These are phyloP conservation scores for Ascochyta pisi DNA, from an alignment of 2,329 filamentous ascomycete genomes.

Conservation along the genomic window DNA sequence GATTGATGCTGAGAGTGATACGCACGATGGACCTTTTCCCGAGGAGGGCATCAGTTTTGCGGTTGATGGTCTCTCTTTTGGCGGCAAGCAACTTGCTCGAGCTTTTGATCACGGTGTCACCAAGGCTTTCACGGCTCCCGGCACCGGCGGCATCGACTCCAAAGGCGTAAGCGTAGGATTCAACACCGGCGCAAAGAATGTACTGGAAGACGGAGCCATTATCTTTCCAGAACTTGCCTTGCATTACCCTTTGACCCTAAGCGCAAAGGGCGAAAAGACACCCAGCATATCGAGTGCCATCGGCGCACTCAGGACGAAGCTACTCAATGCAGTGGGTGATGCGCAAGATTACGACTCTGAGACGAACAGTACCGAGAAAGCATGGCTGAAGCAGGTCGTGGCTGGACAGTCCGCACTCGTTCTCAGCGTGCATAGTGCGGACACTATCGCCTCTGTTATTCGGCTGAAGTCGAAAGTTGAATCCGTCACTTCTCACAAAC, in stretches of 20 bases:
- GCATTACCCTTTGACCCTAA: conserved; percentile 60
- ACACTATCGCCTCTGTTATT: conserved; percentile 67
- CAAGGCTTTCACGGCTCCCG: conserved; percentile 48
- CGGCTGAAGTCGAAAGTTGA: conserved; percentile 66
- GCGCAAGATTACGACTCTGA: conserved; percentile 25
- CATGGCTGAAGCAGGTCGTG: conserved; percentile 63
- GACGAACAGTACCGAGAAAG: conserved; percentile 37
- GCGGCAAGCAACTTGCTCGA: conserved; percentile 48
- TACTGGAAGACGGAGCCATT: conserved; percentile 42
- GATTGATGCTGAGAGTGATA: conserved; percentile 63
- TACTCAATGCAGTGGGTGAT: conserved; percentile 58
- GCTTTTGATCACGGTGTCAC: conserved; percentile 50
- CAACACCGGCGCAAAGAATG: conserved; percentile 43
- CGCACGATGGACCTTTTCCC: conserved; percentile 56
- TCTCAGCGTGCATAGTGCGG: conserved; percentile 67
- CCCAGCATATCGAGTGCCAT: conserved; percentile 58
- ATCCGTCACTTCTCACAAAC: conserved; percentile 26
- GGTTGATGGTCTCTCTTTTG: conserved; percentile 53
- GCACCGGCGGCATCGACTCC: conserved; percentile 34
- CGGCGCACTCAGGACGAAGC: conserved; percentile 59
- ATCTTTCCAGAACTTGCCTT: conserved; percentile 50
- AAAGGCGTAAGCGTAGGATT: conserved; percentile 48
- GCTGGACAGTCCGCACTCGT: conserved; percentile 62
- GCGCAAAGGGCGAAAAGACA: conserved; percentile 54
- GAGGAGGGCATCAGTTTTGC: conserved; percentile 65